Conservation (phyloP, 768 basidiomycete genomes). For the Infundibulicybe gibba region DNA sequence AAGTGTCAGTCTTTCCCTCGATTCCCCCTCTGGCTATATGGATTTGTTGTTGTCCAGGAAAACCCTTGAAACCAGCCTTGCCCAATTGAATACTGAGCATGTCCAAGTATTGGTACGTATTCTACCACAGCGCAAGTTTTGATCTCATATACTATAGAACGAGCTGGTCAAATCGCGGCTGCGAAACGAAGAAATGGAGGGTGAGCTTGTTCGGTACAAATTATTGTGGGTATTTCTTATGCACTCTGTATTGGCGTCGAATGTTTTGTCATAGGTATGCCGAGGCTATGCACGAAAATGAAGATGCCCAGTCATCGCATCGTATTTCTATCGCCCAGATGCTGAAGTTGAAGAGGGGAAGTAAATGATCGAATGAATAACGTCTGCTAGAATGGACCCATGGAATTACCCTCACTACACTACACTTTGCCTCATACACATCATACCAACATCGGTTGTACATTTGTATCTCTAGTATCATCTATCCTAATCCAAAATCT, state of each 20-base stretch:
- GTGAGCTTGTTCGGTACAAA: constrained; percentile 93
- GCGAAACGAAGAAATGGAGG: constrained; percentile 89
- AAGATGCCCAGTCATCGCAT: constrained; percentile 66
- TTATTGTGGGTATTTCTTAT: constrained; percentile 56
- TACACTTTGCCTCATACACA: no score
- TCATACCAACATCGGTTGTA: no score
- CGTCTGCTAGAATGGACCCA: no score
- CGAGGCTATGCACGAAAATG: constrained; percentile 76
- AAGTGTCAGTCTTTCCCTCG: constrained; percentile 58
- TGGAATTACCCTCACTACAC: no score
- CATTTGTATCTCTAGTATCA: no score
- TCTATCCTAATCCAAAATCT: no score
- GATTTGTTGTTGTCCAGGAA: constrained; percentile 46
- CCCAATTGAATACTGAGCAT: constrained; percentile 81
- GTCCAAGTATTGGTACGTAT: constrained; percentile 62
- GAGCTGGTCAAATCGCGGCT: constrained; percentile 88
- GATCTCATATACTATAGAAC: constrained; percentile 45
- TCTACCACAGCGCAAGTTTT: neutral
- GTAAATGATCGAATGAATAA: constrained; percentile 12
- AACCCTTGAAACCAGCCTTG: constrained; percentile 71
- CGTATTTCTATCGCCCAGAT: constrained; percentile 51
- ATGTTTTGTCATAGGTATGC: constrained; percentile 38
- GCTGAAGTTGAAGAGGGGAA: constrained; percentile 38
- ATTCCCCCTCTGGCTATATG: neutral
- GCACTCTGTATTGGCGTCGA: no score